A percentile compares a stretch with the other conserved stretches of the same genome.
Conservation (phyloP, 495 filamentous ascomycete genomes). For the Tuber melanosporum region DNA sequence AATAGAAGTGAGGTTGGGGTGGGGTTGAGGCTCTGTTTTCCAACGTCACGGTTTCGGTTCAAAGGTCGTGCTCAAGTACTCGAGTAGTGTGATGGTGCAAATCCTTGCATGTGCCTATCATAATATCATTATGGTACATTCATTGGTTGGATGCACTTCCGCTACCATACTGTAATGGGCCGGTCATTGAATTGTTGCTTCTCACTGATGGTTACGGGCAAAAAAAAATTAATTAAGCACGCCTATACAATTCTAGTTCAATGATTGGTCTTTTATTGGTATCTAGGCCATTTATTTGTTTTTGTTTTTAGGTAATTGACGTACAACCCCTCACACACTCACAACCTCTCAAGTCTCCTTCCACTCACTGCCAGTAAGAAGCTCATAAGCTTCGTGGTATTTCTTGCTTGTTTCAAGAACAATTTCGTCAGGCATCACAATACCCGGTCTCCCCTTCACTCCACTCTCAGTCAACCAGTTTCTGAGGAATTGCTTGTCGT, state of each 20-base stretch:
- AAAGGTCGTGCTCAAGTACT: background rate
- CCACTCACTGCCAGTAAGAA: constrained; percentile 57
- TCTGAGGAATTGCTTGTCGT: constrained; percentile 85
- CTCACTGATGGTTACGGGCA: background rate
- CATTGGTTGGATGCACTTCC: background rate
- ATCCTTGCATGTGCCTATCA: background rate
- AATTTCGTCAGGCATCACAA: constrained; percentile 61
- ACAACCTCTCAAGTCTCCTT: background rate
- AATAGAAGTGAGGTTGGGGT: constrained; percentile 10
- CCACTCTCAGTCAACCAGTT: constrained; percentile 74
- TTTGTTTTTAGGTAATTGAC: background rate
- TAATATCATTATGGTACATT: background rate
- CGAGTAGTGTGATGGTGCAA: background rate
- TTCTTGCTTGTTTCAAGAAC: constrained; percentile 57
- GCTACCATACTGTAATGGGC: background rate
- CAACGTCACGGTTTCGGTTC: background rate
- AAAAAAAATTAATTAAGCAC: background rate
- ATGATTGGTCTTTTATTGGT: background rate
- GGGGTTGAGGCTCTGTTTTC: constrained; percentile 1
- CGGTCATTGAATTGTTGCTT: background rate
- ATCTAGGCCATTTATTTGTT: background rate
- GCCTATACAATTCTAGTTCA: background rate
- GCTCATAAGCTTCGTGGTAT: constrained; percentile 66
- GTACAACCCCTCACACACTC: background rate
- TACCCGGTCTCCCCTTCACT: constrained; percentile 62